Conservation (phyloP, 2,329 filamentous ascomycete species). For the Aciculosporium take region DNA sequence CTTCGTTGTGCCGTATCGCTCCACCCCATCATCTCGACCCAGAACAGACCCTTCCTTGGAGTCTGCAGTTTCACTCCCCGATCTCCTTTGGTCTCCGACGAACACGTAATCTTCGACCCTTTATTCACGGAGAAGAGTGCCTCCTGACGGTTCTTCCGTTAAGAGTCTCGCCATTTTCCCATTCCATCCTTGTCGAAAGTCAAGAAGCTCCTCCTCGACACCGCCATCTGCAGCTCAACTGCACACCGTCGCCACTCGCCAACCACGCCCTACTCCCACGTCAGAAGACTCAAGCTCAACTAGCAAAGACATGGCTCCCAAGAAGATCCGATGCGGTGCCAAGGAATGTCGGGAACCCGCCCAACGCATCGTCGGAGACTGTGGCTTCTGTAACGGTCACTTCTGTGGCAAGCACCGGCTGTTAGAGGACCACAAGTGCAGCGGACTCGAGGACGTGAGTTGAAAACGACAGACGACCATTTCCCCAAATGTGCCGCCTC, state of each 20-base stretch:
- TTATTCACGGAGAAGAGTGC: too few species aligned
- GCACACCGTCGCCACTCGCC: too few species aligned
- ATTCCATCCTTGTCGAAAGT: too few species aligned
- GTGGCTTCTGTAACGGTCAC: constrained; percentile 83
- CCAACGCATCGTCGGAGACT: constrained; percentile 91
- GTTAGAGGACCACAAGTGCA: constrained; percentile 88
- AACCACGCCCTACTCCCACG: too few species aligned
- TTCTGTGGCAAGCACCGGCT: constrained; percentile 93
- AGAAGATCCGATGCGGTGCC: constrained; percentile 74
- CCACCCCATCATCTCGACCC: not conserved
- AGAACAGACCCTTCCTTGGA: not conserved
- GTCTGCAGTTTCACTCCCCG: too few species aligned
- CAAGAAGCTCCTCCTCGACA: too few species aligned
- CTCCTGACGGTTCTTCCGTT: too few species aligned
- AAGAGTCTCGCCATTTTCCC: too few species aligned
- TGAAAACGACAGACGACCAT: not conserved
- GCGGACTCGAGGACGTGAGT: constrained; percentile 73
- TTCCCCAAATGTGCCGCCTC: not conserved
- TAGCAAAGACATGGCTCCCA: constrained; percentile 42
- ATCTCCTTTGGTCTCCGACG: not conserved
- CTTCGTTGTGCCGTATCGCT: not conserved
- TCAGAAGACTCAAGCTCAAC: not conserved
- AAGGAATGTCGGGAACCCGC: constrained; percentile 79
- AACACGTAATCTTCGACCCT: too few species aligned
- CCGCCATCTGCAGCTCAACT: not conserved